A percentile compares a stretch with the other conserved stretches of the same genome.
Evolutionary conservation across 2,329 filamentous ascomycete genomes (phyloP).

Genomic region (Trichothecium sympodiale): DNA sequence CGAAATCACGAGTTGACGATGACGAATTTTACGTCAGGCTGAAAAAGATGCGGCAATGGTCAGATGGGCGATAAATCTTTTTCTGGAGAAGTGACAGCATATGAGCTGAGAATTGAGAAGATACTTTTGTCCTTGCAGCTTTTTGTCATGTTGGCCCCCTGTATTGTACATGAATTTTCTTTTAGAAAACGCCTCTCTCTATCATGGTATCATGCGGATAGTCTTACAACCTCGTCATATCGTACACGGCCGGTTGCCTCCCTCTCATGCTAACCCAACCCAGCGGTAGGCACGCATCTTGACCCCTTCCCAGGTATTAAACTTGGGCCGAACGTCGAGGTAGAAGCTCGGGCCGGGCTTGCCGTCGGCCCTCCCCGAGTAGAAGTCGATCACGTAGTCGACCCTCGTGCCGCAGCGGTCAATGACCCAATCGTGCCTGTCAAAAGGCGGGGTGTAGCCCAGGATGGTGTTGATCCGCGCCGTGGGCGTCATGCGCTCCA

Average conservation of each 20-base stretch:
- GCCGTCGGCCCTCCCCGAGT: slow-evolving; percentile 52
- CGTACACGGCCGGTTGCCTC: neutral
- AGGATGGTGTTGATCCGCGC: slow-evolving; percentile 73
- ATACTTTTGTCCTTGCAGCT: too few species aligned
- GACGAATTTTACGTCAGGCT: too few species aligned
- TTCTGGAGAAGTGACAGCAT: too few species aligned
- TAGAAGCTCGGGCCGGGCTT: slow-evolving; percentile 46
- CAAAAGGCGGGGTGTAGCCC: slow-evolving; percentile 88
- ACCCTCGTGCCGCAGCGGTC: slow-evolving; percentile 77
- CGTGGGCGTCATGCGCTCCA: slow-evolving; percentile 61
- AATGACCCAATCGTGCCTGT: slow-evolving; percentile 94
- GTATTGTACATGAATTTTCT: slow-evolving; percentile 1
- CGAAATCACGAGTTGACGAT: neutral
- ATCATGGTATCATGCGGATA: neutral
- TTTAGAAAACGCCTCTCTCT: neutral
- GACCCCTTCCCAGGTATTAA: slow-evolving; percentile 56
- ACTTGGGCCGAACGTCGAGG: slow-evolving; percentile 56
- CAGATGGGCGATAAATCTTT: too few species aligned
- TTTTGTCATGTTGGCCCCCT: neutral
- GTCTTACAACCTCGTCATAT: neutral
- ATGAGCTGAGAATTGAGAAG: too few species aligned
- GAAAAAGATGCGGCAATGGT: too few species aligned
- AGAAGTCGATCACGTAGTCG: slow-evolving; percentile 98
- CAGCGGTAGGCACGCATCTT: slow-evolving; percentile 51
- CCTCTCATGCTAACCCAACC: slow-evolving; percentile 33